Base-by-base conservation (phyloP, 2,329 filamentous ascomycete species). In the Tolypocladium paradoxum region DNA sequence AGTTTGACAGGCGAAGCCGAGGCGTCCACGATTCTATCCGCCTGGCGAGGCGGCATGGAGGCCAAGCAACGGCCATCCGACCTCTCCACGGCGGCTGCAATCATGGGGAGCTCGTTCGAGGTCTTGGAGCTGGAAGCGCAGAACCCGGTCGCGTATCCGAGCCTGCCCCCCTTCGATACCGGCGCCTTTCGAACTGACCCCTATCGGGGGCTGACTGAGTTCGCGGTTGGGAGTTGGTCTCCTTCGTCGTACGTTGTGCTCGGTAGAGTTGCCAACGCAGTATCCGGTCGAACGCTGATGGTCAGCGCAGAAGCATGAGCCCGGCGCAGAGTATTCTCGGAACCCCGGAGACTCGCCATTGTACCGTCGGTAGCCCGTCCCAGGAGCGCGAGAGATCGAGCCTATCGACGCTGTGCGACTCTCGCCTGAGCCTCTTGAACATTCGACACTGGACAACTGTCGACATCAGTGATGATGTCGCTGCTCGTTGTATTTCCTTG, bases 361-460 rank as follows among this genome's bases (percentile, higher is more conserved):
- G 18, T 16, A 18, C 14, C 34, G 34, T 35, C 16, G 34, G 5
- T 18, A 7, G 16, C 14, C 14, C 34, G 34, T 35, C 34, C 4
- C 20, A 27, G 20, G 36, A 31, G 18, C 31, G 9, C 22, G 35
- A 35, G 3, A 16, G 34, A 18, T 14, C 6, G 20, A 31, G 1
- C 7, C 53, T 1, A 37, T 47, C 53, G 16, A 20, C 48, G 2
- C 52, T 62, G 4, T 68, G 62, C 49, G 65, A 69, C 46, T 31
- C 60, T 22, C 60, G 64, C 8, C 58, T 69, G 1, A 1, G n/a
- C 22, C 31, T 56, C 1, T 54, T 69, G 2, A 48, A 62, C 22
- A 63, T 70, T 40, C 20, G 51, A 4, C 60, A 61, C 56, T 67
- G 70, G 70, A 69, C 70, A 27, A 54, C 64, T 49, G 58, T 70